Evolutionary conservation across 2,329 filamentous ascomycete genomes (phyloP).

Genomic region (Apiospora kogelbergensis): DNA sequence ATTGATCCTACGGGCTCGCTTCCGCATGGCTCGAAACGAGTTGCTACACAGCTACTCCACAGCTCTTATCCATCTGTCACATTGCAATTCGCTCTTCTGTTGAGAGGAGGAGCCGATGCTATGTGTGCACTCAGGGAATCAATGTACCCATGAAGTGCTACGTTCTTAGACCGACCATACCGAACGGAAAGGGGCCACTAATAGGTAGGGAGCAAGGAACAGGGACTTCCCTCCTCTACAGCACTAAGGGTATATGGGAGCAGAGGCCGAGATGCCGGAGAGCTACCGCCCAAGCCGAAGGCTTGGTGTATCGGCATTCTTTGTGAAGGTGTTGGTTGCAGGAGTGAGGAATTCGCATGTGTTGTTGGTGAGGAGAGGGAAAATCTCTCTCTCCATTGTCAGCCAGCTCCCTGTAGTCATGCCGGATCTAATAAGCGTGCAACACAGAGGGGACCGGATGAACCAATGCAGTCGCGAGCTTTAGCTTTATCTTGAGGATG

Average conservation of each 20-base stretch:
- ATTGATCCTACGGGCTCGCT: slow-evolving; percentile 2
- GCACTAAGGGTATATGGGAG: not conserved
- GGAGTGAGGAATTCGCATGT: not conserved
- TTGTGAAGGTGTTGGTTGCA: not conserved
- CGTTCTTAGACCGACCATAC: not conserved
- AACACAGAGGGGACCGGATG: not conserved
- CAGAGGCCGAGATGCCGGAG: not conserved
- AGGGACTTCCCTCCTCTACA: not conserved
- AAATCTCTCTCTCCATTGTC: not conserved
- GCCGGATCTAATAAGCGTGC: not conserved
- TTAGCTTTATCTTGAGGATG: not conserved
- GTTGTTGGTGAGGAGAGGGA: not conserved
- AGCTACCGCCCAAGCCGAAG: not conserved
- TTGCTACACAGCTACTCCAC: not conserved
- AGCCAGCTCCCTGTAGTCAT: not conserved
- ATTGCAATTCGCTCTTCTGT: not conserved
- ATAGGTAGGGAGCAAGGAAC: not conserved
- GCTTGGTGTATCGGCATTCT: not conserved
- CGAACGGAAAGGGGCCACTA: not conserved
- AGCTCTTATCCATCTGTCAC: not conserved
- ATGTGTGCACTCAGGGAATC: not conserved
- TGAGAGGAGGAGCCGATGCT: not conserved
- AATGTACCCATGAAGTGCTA: not conserved
- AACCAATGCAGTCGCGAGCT: not conserved
- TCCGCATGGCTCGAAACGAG: not conserved